Evolutionary conservation across 2,329 filamentous ascomycete species (phyloP), one percentile per base, ranked within the genome.

Genomic region (Cordyceps pruinosa): DNA sequence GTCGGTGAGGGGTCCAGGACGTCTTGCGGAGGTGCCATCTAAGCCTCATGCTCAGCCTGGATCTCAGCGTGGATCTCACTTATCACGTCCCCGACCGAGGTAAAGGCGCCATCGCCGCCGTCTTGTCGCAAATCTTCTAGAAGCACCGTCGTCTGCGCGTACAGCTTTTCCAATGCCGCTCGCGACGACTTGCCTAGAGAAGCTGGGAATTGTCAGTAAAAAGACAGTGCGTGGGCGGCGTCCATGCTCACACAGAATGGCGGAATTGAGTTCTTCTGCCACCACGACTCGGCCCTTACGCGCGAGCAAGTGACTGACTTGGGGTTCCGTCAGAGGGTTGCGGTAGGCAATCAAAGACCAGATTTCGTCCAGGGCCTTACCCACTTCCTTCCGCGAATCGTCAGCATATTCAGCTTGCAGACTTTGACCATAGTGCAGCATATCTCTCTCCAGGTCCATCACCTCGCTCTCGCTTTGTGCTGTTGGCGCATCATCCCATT

Each of bases 241-340:
- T 12, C n/a, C 2, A 39, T 10, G 79, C 85, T 75, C 76, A 96
- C 91, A 85, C 59, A 99, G 72, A 65, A 99, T 96, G 47, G 90
- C 92, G 60, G 90, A 89, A 71, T 97, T 97, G 57, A 99, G 77
- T 70, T 96, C 92, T 74, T 99, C 94, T 9, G 92, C 92, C 41
- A 97, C 90, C 19, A 84, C 79, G 19, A 86, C 83, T 44, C 94
- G 79, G 1, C 89, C 90, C 53, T 81, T 83, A 39, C 82, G 78
- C 65, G 96, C 89, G 58, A 99, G 76, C 59, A 97, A 75, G 66
- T 90, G 87, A 17, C 87, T 86, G 58, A 97, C 81, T 59, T 87
- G 83, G 49, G 81, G 79, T 61, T 89, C 90, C 63, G 86, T 84
- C 17, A 88, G 78, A 1, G 92, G 89, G 66, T 97, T 89, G 35